A percentile compares a stretch with the other conserved stretches of the same genome.
Evolutionary conservation across 495 filamentous ascomycete species (phyloP).

Genomic region (Lepidopterella palustris): DNA sequence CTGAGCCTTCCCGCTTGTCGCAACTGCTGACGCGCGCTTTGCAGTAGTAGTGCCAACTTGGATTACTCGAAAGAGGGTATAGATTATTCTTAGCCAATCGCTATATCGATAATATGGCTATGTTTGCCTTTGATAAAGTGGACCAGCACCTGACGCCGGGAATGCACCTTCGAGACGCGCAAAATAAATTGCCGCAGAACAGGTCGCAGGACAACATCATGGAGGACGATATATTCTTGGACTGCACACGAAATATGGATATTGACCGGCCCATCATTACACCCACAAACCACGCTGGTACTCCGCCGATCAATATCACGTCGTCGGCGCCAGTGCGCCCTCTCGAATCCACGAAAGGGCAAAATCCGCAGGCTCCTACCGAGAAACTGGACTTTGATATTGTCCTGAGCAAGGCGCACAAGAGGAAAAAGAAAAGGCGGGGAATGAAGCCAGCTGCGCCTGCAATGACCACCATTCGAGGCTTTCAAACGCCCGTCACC

Average conservation of each 20-base stretch:
- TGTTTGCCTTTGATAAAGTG: slow-evolving; percentile 12
- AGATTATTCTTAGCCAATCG: background rate
- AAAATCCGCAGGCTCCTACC: slow-evolving; percentile 1
- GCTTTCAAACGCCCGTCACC: slow-evolving; percentile 74
- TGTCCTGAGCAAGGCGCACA: slow-evolving; percentile 32
- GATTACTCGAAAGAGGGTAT: background rate
- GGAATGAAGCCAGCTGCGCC: slow-evolving; percentile 44
- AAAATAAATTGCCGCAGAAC: background rate
- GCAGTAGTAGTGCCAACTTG: background rate
- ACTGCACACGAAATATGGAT: slow-evolving; percentile 12
- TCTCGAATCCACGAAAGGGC: slow-evolving; percentile 3
- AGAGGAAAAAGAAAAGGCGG: slow-evolving; percentile 47
- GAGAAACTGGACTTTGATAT: slow-evolving; percentile 35
- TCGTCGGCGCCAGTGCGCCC: slow-evolving; percentile 21
- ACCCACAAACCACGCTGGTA: background rate
- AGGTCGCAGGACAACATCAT: background rate
- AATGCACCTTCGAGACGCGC: background rate
- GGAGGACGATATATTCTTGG: slow-evolving; percentile 5
- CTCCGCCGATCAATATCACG: slow-evolving; percentile 26
- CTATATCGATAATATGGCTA: background rate
- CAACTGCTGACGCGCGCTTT: slow-evolving; percentile 4
- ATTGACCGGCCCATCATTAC: slow-evolving; percentile 8
- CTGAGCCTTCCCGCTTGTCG: background rate
- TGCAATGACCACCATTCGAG: slow-evolving; percentile 66
- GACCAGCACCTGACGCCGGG: background rate